Evolutionary conservation across 495 filamentous ascomycete genomes (phyloP), one percentile per base, ranked within the genome.

Genomic region (Penicillium angulare): DNA sequence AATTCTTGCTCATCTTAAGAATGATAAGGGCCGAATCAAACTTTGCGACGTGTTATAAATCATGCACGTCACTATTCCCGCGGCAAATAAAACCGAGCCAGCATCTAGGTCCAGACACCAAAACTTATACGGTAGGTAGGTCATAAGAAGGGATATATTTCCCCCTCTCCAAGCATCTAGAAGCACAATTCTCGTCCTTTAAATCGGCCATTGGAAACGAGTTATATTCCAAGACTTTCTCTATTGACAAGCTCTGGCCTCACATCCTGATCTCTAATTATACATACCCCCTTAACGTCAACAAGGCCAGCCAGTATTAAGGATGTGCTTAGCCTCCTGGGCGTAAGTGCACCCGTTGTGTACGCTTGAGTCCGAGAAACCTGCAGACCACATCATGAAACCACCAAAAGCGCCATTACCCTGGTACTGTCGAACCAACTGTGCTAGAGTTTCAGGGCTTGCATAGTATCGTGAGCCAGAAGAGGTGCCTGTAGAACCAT

Each of bases 371-470:
- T 77, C 73, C 12, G 71, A 73, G 55, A 71, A 72, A 0, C 66
- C 71, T 5, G 73, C 79, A 50, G 72, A 73, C 79, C 79, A 81
- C 56, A 82, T 64, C 79, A 81, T 77, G 34, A 81, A 61, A 6
- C 79, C 79, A 5, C 78, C 79, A 45, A 80, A 75, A 17, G 73
- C 69, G 12, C 58, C 43, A 43, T 71, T 60, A 35, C 52, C 57
- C 40, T 62, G 65, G 41, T 59, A 57, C 1, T 67, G 53, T 21
- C 39, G 57, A 31, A 78, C 61, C 16, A 41, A 9, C 5, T 17
- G 4, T 12, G 64, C 57, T 20, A 82, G 64, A 27, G 68, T 54
- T 7, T 49, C 62, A 0, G 74, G 72, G 0, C 59, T 57, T 1
- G 79, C 54, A 46, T 79, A 82, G 45, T 76, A 78, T 7, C 58